phyloP scores from a whole-genome alignment of 331 rosid species.

The Saraca asoca region DNA sequence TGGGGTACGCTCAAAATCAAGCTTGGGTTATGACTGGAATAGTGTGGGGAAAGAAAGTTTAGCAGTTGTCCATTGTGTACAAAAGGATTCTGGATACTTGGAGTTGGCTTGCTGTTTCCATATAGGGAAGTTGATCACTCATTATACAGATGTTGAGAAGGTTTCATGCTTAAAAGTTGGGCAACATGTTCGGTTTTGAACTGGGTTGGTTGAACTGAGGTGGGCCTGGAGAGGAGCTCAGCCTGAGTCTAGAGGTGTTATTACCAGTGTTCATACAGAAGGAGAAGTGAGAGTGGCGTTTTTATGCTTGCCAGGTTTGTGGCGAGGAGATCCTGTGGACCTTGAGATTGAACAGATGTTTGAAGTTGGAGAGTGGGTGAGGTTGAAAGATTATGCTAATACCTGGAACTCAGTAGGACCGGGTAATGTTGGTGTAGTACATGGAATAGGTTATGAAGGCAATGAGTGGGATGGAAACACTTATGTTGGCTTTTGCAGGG shows the following conservation, averaged over 20 bases:
- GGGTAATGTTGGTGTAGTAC: conserved; percentile 90
- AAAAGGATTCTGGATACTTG: conserved; percentile 89
- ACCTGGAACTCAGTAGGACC: conserved; percentile 75
- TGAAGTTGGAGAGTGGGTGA: conserved; percentile 98
- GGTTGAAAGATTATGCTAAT: conserved; percentile 55
- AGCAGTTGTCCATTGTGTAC: conserved; percentile 95
- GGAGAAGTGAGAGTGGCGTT: conserved; percentile 91
- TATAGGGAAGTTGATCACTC: conserved; percentile 83
- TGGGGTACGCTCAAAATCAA: conserved; percentile 96
- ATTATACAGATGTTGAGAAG: conserved; percentile 88
- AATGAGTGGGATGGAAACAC: conserved; percentile 77
- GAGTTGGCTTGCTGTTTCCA: conserved; percentile 97
- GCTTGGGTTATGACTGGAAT: conserved; percentile 96
- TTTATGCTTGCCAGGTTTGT: conserved; percentile 74
- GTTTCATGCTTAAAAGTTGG: conserved; percentile 77
- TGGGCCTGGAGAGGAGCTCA: conserved; percentile 98
- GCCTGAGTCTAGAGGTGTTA: conserved; percentile 73
- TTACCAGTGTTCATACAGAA: conserved; percentile 88
- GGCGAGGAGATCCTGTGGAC: conserved; percentile 97
- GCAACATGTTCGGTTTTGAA: conserved; percentile 81
- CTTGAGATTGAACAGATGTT: conserved; percentile 75
- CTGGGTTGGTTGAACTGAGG: conserved; percentile 82
- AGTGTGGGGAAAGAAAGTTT: conserved; percentile 82
- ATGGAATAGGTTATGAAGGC: conserved; percentile 82
- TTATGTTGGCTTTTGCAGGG: conserved; percentile 83